These are phyloP conservation scores for Phaeoacremonium minimum DNA, from an alignment of 2,329 filamentous ascomycete genomes.

Conservation along the genomic window DNA sequence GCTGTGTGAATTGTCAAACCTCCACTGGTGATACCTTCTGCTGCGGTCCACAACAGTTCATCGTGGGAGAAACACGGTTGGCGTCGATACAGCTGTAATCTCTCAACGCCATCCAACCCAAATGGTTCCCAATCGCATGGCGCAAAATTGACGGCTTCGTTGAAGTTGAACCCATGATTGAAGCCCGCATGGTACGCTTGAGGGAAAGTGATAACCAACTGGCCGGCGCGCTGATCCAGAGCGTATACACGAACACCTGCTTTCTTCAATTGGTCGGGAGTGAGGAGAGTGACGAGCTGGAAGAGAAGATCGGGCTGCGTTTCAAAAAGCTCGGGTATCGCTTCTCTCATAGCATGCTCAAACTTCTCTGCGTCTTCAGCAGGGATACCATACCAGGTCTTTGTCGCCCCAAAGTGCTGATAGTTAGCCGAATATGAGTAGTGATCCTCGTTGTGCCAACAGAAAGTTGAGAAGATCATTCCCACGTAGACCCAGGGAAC, in stretches of 20 bases:
- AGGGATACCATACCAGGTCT: constrained; percentile 98
- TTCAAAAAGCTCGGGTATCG: constrained; percentile 93
- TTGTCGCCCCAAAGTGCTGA: constrained; percentile 95
- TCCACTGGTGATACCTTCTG: constrained; percentile 66
- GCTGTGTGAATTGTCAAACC: constrained; percentile 76
- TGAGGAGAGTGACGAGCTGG: constrained; percentile 92
- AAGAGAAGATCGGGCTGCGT: constrained; percentile 95
- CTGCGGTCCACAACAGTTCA: constrained; percentile 87
- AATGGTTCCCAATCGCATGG: constrained; percentile 93
- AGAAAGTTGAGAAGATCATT: constrained; percentile 99
- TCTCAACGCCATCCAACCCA: constrained; percentile 79
- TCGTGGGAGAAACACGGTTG: constrained; percentile 98
- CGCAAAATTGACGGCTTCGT: constrained; percentile 97
- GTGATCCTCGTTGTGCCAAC: constrained; percentile 99
- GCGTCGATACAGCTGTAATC: constrained; percentile 80
- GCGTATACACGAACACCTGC: constrained; percentile 92
- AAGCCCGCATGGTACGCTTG: constrained; percentile 97
- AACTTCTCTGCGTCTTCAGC: constrained; percentile 92
- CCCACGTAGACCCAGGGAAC: constrained; percentile 98
- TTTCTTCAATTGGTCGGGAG: constrained; percentile 87
- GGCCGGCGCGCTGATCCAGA: constrained; percentile 90
- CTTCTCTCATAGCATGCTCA: constrained; percentile 89
- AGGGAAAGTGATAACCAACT: constrained; percentile 95
- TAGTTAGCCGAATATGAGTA: constrained; percentile 98
- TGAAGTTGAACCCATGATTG: constrained; percentile 98